Base-by-base conservation (phyloP, 768 basidiomycete species). In the Chlorophyllum brunneum region DNA sequence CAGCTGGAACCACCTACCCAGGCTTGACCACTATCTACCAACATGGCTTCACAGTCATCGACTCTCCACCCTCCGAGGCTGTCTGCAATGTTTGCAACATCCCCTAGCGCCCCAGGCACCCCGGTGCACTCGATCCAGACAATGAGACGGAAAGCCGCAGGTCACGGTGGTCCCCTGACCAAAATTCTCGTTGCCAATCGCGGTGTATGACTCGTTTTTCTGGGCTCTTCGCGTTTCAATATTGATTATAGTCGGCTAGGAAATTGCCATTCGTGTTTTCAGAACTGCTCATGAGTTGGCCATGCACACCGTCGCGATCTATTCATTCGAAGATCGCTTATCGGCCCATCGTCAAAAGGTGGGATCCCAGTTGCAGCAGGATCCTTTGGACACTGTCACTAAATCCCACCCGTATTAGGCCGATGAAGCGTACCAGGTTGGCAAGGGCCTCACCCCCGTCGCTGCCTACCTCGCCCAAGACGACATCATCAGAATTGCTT, bases 181-280 rank as follows among this genome's bases (percentile, higher is more conserved):
- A 94, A 94, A 77, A 90, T 93, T 64, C 79, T 94, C 16, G 92
- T 94, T 58, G 92, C 92, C 45, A 94, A 94, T 69, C 86, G 92
- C 56, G 92, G 92, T 61, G 93, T 92, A 75, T 48, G 88, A 62
- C 24, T 38, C 49, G 9, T 29, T 30, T 31, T 15, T 54, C 11
- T 39, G 54, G 26, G 27, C 15, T 54, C 10, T 38, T 54, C 56
- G 50, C 49, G 29, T 48, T 38, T 38, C 52, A 48, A 44, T 16
- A 18, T 47, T 52, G 55, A 53, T n/a, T 48, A 26, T 57, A n/a
- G 49, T 59, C 45, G 48, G 56, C 31, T 64, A 93, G 92, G 94
- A 99, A 88, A 99, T 99, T 69, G 97, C 97, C 24, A 93, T 99
- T 62, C 90, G 97, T 64, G 94, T 99, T 36, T 98, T 99, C 80